These are phyloP conservation scores for Marasmius tenuissimus DNA, from an alignment of 1,284 basidiomycete species.

Conservation along the genomic window DNA sequence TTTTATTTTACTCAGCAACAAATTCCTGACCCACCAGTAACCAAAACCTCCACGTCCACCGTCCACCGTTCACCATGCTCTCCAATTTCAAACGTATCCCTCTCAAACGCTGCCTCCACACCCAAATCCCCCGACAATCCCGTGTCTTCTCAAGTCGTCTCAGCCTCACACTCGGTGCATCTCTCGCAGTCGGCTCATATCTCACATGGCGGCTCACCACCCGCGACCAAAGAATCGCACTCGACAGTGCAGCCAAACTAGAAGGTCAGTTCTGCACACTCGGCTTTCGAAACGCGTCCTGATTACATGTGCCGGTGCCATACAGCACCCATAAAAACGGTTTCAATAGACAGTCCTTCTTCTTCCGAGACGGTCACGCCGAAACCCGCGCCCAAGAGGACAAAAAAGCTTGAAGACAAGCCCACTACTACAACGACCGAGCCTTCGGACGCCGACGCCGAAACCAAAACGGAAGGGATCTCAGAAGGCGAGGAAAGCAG, in stretches of 20 bases:
- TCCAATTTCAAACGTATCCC: constrained; percentile 41
- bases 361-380: constrained; percentile 9
- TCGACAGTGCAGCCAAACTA: constrained; percentile 34
- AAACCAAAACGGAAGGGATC: neutral
- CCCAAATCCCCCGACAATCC: constrained; percentile 27
- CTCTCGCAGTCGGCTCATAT: constrained; percentile 46
- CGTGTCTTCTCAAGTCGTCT: constrained; percentile 25
- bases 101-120: constrained; percentile 48
- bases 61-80: too few species aligned
- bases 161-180: constrained; percentile 40
- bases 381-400: neutral
- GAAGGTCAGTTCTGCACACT: constrained; percentile 10
- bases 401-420: neutral
- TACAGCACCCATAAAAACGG: constrained; percentile 6
- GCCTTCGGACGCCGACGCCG: neutral
- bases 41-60: too few species aligned
- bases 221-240: constrained; percentile 41
- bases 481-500: constrained; percentile 8
- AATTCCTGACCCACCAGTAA: too few species aligned
- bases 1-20: neutral
- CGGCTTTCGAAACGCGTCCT: neutral
- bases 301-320: neutral
- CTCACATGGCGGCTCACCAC: constrained; percentile 41
- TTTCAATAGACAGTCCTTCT: constrained; percentile 5
- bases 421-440: neutral